Evolutionary conservation across 176 grass and related monocot species (phyloP).

Genomic region (Tillandsia leiboldiana): DNA sequence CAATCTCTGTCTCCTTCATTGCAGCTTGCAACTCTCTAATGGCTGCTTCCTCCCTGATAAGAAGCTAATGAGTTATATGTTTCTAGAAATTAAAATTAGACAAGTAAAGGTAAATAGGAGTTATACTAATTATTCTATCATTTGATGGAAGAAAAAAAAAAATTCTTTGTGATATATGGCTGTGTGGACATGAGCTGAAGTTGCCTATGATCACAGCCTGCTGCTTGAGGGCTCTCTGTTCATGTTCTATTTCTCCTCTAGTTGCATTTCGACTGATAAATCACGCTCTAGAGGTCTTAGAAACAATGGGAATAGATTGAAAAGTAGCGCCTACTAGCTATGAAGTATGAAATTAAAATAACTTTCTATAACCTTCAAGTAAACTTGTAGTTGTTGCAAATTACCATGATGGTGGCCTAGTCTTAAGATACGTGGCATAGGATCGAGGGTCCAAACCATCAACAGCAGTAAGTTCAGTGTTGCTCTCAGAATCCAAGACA

Average conservation of each 20-base stretch:
- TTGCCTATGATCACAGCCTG: background rate
- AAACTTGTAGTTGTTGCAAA: background rate
- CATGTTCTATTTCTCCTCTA: background rate
- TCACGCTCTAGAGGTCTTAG: too few relatives aligned
- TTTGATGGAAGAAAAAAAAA: background rate
- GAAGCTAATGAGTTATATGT: background rate
- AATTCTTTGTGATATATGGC: background rate
- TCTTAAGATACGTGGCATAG: constrained; percentile 69
- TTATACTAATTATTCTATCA: constrained; percentile 3
- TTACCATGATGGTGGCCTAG: constrained; percentile 85
- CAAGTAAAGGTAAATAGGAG: too few relatives aligned
- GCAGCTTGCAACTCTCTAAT: constrained; percentile 67
- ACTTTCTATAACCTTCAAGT: too few relatives aligned
- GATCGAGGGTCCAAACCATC: constrained; percentile 45
- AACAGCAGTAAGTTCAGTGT: constrained; percentile 9
- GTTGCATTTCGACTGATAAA: too few relatives aligned
- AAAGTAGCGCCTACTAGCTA: too few relatives aligned
- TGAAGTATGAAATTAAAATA: too few relatives aligned
- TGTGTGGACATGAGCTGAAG: background rate
- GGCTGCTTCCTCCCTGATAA: constrained; percentile 78
- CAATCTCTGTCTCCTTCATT: constrained; percentile 45
- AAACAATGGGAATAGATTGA: too few relatives aligned
- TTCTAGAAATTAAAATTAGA: too few relatives aligned
- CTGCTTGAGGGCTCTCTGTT: too few relatives aligned
- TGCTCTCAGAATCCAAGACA: constrained; percentile 41